Base-by-base conservation (phyloP, 345 rosid species). In the Clausena lansium region DNA sequence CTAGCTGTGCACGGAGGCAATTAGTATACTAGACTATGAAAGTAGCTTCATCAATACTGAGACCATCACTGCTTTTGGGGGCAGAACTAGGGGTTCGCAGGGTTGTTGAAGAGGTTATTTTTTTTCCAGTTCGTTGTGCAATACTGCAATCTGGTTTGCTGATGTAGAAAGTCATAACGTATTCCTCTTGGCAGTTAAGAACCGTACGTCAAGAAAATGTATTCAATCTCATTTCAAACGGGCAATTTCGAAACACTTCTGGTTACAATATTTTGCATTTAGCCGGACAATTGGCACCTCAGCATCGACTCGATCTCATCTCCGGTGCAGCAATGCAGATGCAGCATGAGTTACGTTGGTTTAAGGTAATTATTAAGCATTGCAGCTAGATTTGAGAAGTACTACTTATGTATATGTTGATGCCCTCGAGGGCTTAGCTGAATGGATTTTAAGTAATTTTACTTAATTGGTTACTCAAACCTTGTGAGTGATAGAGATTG, bases 301-400 rank as follows among this genome's bases (percentile, higher is more conserved):
- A 72, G 32, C 73, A 72, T 0, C 77, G 71, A 66, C 78, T 81
- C 30, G 54, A 41, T 39, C 52, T 35, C 5, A 71, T 78, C 35
- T 74, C 71, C 20, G 81, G 86, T 2, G 78, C 86, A 15, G 50
- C 86, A 14, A 70, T 72, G 67, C 84, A 81, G 58, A 75, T 81
- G 82, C 84, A 83, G 62, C 81, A 77, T 13, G 84, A 83, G 78
- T 78, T 78, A 59, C 86, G 78, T 52, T 81, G 86, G 86, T 81
- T 80, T 65, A 78, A 83, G 86, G 84, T 10, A 1, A 38, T 9
- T 8, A 8, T 38, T 8, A 9, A 38, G 10, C 41, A 38, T 38
- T 38, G 41, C 41, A 38, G 41, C 41, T 1, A 36, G 9, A 7
- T 1, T 36, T 36, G 39, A 36, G 39, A 36, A 7, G 39, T 36